Conservation (phyloP, 257 asterid genomes). For the Gynochthodes officinalis region DNA sequence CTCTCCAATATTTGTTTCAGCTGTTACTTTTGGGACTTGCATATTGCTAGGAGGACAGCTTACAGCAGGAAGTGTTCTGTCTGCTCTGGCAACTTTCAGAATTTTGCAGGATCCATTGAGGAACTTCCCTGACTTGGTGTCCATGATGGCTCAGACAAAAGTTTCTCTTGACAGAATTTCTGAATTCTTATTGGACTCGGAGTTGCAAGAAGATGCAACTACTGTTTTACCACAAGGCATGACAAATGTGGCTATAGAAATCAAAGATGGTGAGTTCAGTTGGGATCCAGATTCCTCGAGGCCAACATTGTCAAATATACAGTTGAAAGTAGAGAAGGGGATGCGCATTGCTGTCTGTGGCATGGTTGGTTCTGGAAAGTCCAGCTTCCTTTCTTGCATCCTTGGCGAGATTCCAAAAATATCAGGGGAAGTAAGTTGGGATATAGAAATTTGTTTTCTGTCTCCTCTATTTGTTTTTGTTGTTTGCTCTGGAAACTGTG, state of each 20-base stretch:
- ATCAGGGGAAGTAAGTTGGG: conserved; percentile 65
- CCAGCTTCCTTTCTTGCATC: conserved; percentile 72
- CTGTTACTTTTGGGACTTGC: conserved; percentile 64
- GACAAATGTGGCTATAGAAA: conserved; percentile 52
- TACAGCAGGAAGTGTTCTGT: conserved; percentile 73
- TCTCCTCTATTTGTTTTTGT: conserved; percentile 1
- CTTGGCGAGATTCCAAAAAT: conserved; percentile 74
- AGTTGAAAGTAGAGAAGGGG: conserved; percentile 51
- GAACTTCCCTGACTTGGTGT: conserved; percentile 72
- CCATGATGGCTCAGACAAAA: conserved; percentile 86
- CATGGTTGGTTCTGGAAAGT: conserved; percentile 75
- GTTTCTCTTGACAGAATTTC: conserved; percentile 72
- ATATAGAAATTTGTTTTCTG: neutral
- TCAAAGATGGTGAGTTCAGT: conserved; percentile 50
- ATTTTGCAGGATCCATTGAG: conserved; percentile 73
- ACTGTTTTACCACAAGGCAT: conserved; percentile 44
- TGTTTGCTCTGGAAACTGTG: neutral
- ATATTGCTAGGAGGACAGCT: conserved; percentile 70
- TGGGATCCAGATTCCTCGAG: conserved; percentile 52
- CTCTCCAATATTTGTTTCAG: conserved; percentile 74
- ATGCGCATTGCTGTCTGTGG: conserved; percentile 83
- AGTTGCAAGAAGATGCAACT: conserved; percentile 60
- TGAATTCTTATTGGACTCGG: conserved; percentile 59
- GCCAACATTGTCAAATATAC: conserved; percentile 52
- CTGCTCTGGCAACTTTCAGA: conserved; percentile 75